Conservation (phyloP, 495 filamentous ascomycete species). For the Lasiosphaeria ovina region DNA sequence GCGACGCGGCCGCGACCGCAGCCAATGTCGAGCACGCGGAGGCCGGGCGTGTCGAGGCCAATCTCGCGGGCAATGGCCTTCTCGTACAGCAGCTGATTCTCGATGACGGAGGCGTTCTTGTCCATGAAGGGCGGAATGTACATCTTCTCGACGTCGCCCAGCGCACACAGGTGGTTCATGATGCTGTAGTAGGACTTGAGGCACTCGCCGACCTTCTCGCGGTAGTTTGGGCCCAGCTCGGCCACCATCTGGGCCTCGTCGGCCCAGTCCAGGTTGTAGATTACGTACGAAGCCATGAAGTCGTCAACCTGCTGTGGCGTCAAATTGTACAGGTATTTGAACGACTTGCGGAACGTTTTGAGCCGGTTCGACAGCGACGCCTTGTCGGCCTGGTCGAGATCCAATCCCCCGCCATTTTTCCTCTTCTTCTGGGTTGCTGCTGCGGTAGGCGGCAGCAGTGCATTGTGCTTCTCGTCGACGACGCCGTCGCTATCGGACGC, state of each 20-base stretch:
- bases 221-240: conserved; percentile 57
- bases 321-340: conserved; percentile 56
- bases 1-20: conserved; percentile 61
- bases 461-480: conserved; percentile 19
- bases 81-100: conserved; percentile 59
- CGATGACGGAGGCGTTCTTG: conserved; percentile 51
- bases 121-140: conserved; percentile 65
- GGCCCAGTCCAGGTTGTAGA: conserved; percentile 65
- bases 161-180: conserved; percentile 62
- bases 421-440: conserved; percentile 1
- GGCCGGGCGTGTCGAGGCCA: conserved; percentile 44
- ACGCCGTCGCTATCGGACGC: conserved; percentile 20
- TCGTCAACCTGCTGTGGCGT: conserved; percentile 59
- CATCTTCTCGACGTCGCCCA: conserved; percentile 69
- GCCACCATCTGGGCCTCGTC: conserved; percentile 57
- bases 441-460: conserved; percentile 1
- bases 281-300: conserved; percentile 66
- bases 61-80: conserved; percentile 55
- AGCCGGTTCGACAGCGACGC: conserved; percentile 53
- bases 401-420: conserved; percentile 4
- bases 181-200: conserved; percentile 61
- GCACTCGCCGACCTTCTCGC: conserved; percentile 57
- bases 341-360: conserved; percentile 54
- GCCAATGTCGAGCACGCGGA: conserved; percentile 57
- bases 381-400: conserved; percentile 33